phyloP scores from a whole-genome alignment of 148 eudicot species.

The Euryodendron excelsum region DNA sequence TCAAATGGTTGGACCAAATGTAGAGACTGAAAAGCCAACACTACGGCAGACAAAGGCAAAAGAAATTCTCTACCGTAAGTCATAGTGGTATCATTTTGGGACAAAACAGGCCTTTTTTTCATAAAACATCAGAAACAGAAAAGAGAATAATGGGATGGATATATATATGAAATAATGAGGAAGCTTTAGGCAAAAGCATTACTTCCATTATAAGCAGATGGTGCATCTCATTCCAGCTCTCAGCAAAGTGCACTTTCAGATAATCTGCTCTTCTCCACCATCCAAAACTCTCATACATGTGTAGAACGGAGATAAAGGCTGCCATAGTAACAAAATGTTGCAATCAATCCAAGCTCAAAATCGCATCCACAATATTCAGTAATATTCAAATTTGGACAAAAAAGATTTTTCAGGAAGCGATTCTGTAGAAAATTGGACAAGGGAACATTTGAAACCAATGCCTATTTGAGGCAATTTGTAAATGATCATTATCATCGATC shows the following conservation, averaged over 20 bases:
- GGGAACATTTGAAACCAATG: no score
- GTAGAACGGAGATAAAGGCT: conserved; percentile 96
- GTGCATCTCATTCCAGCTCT: conserved; percentile 99
- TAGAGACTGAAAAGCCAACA: background rate
- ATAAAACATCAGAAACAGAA: background rate
- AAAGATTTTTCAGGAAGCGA: background rate
- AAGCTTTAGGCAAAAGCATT: conserved; percentile 26
- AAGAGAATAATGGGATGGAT: background rate
- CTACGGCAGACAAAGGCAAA: background rate
- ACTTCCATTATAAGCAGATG: conserved; percentile 99
- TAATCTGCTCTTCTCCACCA: conserved; percentile 99
- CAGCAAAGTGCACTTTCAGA: conserved; percentile 97
- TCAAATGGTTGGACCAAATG: background rate
- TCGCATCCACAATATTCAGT: background rate
- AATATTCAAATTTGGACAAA: background rate
- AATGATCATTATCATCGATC: background rate
- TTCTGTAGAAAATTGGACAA: no score
- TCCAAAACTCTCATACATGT: conserved; percentile 94
- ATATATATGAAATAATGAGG: background rate
- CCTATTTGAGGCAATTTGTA: background rate
- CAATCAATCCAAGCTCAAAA: background rate
- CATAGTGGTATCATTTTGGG: background rate
- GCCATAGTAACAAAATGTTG: conserved; percentile 24
- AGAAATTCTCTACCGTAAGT: background rate
- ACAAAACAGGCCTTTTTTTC: background rate